phyloP scores from a whole-genome alignment of 768 basidiomycete species.

The Lentinula boryana region DNA sequence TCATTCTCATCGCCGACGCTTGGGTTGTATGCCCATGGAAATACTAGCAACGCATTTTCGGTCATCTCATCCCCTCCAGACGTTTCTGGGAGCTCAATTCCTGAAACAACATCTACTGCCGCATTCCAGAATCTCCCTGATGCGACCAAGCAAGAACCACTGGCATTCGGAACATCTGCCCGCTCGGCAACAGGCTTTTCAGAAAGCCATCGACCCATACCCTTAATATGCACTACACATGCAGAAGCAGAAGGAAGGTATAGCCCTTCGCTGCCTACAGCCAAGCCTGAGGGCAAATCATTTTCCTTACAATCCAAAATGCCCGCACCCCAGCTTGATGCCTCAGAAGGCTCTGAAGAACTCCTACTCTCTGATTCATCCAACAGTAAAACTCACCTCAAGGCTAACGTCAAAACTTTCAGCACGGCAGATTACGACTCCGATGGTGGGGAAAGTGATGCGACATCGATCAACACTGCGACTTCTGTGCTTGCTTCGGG shows the following conservation, averaged over 20 bases:
- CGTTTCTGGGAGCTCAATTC: background rate
- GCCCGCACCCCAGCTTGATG: background rate
- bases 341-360: slow-evolving; percentile 1
- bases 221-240: slow-evolving; percentile 46
- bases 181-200: background rate
- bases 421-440: slow-evolving; percentile 23
- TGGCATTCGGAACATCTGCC: background rate
- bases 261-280: slow-evolving; percentile 11
- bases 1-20: slow-evolving; percentile 3
- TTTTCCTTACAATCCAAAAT: background rate
- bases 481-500: slow-evolving; percentile 19
- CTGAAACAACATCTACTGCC: background rate
- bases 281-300: background rate
- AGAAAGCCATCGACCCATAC: slow-evolving; percentile 33
- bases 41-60: background rate
- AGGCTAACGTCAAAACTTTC: slow-evolving; percentile 10
- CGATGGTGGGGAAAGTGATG: slow-evolving; percentile 25
- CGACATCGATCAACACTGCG: background rate
- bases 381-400: background rate
- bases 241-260: slow-evolving; percentile 28
- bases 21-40: slow-evolving; percentile 8
- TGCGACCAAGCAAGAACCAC: background rate
- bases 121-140: background rate
- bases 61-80: slow-evolving; percentile 15
- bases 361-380: slow-evolving; percentile 9